Evolutionary conservation across 495 filamentous ascomycete genomes (phyloP).

Genomic region (Aspergillus diversus): DNA sequence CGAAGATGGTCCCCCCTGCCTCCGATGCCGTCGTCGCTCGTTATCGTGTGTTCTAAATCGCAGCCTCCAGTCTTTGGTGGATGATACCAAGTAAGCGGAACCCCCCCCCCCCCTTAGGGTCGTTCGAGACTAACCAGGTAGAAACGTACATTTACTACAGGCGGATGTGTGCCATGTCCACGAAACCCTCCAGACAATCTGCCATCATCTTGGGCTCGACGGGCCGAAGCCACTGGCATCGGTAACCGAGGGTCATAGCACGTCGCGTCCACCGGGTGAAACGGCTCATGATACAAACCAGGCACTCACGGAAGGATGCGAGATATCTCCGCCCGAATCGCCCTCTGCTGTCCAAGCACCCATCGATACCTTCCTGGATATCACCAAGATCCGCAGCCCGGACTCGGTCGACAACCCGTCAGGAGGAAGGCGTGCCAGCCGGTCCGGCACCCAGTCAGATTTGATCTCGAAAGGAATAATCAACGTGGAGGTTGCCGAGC

Average conservation of each 20-base stretch:
- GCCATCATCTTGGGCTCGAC: slow-evolving; percentile 16
- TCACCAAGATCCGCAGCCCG: slow-evolving; percentile 32
- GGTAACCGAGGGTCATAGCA: background rate
- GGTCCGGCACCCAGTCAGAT: slow-evolving; percentile 29
- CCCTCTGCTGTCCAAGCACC: slow-evolving; percentile 41
- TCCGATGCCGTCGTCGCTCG: slow-evolving; percentile 41
- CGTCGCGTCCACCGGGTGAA: background rate
- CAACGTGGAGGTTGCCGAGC: slow-evolving; percentile 36
- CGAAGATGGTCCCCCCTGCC: slow-evolving; percentile 41
- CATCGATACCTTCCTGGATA: slow-evolving; percentile 41
- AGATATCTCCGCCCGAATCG: slow-evolving; percentile 34
- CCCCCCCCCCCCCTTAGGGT: background rate
- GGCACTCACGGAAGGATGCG: slow-evolving; percentile 27
- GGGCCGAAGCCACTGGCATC: slow-evolving; percentile 11
- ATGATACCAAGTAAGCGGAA: slow-evolving; percentile 33
- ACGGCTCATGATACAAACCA: background rate
- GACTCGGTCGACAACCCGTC: slow-evolving; percentile 30
- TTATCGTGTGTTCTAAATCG: slow-evolving; percentile 50
- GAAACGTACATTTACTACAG: slow-evolving; percentile 31
- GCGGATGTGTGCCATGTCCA: slow-evolving; percentile 13
- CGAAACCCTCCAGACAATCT: slow-evolving; percentile 5
- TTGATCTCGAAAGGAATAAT: slow-evolving; percentile 45
- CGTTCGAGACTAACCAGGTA: slow-evolving; percentile 16
- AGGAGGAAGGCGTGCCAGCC: slow-evolving; percentile 24
- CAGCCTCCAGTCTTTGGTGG: slow-evolving; percentile 47